Evolutionary conservation across 1,284 basidiomycete genomes (phyloP), one percentile per base, ranked within the genome.

Genomic region (Tylopilus sp.): DNA sequence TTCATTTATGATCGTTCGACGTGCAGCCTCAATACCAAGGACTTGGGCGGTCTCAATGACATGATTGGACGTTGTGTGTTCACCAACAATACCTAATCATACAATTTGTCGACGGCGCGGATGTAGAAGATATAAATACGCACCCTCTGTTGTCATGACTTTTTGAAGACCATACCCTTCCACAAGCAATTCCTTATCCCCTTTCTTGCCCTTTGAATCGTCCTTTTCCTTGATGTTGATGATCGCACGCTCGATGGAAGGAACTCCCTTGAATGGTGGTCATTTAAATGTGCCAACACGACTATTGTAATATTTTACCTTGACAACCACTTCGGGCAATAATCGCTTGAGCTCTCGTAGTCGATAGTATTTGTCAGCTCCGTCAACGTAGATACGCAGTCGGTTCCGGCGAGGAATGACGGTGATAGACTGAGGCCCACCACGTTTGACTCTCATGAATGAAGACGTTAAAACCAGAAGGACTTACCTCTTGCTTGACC

Each of bases 161-260:
- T 93, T 92, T 64, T 93, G 87, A 55, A 99, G 76, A n/a, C 97
- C 97, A 71, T 99, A 97, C 10, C 97, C 97, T 77, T 98, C 94
- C 1, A 97, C 92, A 8, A 98, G 81, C 9, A 98, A 74, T 64
- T 92, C 88, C 65, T 92, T 91, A 61, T 91, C 89, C 11, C 86
- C 88, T 65, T 92, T 92, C 69, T 86, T 84, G 3, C 88, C 89
- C 56, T 81, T 79, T 3, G 74, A 70, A 56, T 92, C 86, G 46
- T 90, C 84, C 59, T 90, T 88, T 53, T 93, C 90, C 68, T 92
- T 91, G 71, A 92, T 90, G 64, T 93, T 92, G 69, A 98, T 96
- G 64, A 98, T 86, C 3, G 94, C 94, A 57, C 94, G 86, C 53
- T 91, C 85, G 58, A 97, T 89, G 5, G 84, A 85, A 0, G 88